Percentiles rank a stretch among this genome's conserved stretches.
phyloP scores from a whole-genome alignment of 257 asterid species.

The Oldenlandia corymbosa region DNA sequence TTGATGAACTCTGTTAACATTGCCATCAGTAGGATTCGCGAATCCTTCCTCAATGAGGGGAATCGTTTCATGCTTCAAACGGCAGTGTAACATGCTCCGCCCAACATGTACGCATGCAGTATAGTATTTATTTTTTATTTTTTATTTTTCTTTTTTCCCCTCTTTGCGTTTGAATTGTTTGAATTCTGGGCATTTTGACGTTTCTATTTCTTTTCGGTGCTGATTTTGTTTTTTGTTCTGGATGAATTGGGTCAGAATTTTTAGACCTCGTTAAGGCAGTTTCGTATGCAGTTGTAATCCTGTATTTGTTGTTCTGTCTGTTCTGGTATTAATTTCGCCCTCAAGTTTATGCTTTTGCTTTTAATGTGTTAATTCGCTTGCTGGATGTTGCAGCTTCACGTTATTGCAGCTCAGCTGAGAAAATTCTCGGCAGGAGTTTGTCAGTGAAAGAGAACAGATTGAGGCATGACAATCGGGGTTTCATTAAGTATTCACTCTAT shows the following conservation, averaged over 20 bases:
- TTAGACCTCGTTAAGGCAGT: background rate
- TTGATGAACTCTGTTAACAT: background rate
- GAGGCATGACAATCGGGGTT: background rate
- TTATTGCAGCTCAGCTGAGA: background rate
- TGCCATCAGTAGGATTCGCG: background rate
- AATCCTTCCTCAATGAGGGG: constrained; percentile 11
- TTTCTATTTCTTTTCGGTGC: no score
- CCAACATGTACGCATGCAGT: background rate
- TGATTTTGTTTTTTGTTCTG: no score
- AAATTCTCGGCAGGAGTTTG: constrained; percentile 3
- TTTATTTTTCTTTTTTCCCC: background rate
- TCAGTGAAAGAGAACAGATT: background rate
- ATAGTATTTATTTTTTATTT: no score
- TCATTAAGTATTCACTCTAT: background rate
- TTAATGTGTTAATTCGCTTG: background rate
- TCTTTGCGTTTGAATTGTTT: constrained; percentile 2
- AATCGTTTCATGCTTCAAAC: constrained; percentile 8
- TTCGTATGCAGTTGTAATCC: no score
- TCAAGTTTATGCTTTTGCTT: no score
- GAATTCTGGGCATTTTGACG: background rate
- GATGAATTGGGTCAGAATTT: background rate
- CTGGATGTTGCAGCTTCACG: constrained; percentile 9
- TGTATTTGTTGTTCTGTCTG: background rate
- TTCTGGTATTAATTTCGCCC: background rate
- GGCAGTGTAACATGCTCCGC: constrained; percentile 1